Percentiles rank a stretch among this genome's conserved stretches.
Evolutionary conservation across 495 filamentous ascomycete species (phyloP).

Genomic region (Talaromyces wortmannii): DNA sequence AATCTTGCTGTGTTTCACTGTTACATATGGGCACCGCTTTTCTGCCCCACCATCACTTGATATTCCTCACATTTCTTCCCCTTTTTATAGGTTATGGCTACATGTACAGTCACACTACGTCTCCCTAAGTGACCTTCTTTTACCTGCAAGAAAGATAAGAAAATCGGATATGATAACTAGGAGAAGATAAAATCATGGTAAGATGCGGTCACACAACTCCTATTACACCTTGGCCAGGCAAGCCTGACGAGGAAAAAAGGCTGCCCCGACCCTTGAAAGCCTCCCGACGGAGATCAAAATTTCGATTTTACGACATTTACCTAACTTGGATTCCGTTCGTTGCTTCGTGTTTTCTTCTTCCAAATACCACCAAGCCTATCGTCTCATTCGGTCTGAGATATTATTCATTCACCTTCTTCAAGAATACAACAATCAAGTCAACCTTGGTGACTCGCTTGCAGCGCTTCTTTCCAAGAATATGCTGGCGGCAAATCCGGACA

Average conservation of each 20-base stretch:
- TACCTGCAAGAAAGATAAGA: no score
- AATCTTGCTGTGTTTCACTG: no score
- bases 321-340: not conserved
- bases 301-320: not conserved
- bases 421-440: not conserved
- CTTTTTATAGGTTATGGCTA: no score
- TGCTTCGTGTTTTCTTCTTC: not conserved
- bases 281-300: not conserved
- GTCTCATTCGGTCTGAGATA: not conserved
- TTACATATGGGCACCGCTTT: no score
- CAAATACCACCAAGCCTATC: not conserved
- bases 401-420: not conserved
- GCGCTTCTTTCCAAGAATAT: constrained; percentile 12
- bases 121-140: no score
- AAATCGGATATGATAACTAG: no score
- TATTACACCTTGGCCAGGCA: no score
- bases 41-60: no score
- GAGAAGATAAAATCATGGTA: no score
- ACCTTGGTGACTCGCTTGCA: not conserved
- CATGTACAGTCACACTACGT: no score
- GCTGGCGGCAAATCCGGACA: constrained; percentile 23
- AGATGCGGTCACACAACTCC: no score
- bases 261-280: not conserved
- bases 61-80: no score
- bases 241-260: not conserved